These are phyloP conservation scores for Ustilago shanxiensis DNA, from an alignment of 1,284 basidiomycete species.

Conservation along the genomic window DNA sequence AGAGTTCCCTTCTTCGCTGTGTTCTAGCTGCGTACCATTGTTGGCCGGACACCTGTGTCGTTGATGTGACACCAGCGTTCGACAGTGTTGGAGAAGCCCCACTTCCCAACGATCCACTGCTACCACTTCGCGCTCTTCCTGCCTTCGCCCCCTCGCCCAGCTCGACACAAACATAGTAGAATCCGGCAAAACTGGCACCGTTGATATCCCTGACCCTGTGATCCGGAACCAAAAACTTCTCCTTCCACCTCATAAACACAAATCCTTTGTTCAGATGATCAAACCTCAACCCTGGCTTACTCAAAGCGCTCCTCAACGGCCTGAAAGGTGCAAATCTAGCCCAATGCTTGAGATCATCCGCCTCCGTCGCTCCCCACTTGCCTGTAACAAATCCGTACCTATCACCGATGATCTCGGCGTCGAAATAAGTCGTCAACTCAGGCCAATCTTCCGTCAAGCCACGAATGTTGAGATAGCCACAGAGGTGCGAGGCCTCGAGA, in stretches of 20 bases:
- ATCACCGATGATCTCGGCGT: conserved; percentile 67
- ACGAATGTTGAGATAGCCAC: conserved; percentile 68
- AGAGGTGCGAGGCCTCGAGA: conserved; percentile 59
- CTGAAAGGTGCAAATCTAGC: conserved; percentile 60
- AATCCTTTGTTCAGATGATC: conserved; percentile 68
- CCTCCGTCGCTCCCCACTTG: conserved; percentile 66
- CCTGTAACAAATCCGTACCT: conserved; percentile 61
- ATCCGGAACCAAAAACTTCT: conserved; percentile 92
- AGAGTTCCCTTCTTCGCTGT: conserved; percentile 37
- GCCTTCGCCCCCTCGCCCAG: conserved; percentile 70
- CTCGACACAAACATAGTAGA: conserved; percentile 88
- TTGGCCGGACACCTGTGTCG: conserved; percentile 16
- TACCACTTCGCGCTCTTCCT: conserved; percentile 27
- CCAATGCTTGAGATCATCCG: conserved; percentile 67
- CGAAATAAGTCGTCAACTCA: conserved; percentile 69
- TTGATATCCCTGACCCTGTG: conserved; percentile 92
- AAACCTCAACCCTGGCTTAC: conserved; percentile 51
- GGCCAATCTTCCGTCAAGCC: conserved; percentile 69
- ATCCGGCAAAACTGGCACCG: conserved; percentile 86
- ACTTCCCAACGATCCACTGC: conserved; percentile 26
- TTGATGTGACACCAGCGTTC: not conserved
- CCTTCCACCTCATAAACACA: conserved; percentile 95
- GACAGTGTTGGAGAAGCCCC: conserved; percentile 14
- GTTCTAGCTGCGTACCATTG: conserved; percentile 51
- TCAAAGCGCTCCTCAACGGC: conserved; percentile 43